Percentiles rank a stretch among this genome's conserved stretches.
Evolutionary conservation across 345 rosid species (phyloP).

Genomic region (Garcia nutans): DNA sequence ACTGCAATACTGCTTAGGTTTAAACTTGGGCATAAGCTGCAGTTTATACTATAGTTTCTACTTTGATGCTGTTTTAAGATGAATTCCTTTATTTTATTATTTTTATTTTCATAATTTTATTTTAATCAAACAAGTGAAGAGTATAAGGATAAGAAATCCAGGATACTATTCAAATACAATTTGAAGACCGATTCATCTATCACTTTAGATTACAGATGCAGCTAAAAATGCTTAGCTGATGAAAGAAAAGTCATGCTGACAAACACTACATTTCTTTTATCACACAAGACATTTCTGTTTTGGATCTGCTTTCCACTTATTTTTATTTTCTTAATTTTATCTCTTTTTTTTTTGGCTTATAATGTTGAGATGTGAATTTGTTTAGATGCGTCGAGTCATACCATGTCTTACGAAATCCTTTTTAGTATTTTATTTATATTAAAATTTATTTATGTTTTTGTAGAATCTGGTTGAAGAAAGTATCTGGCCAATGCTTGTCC

Average conservation of each 20-base stretch:
- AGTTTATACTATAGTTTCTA: no score
- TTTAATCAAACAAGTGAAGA: background rate
- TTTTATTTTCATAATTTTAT: background rate
- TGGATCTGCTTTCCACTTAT: background rate
- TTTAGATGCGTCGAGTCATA: no score
- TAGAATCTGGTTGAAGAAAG: conserved; percentile 73
- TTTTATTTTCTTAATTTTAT: background rate
- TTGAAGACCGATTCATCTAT: background rate
- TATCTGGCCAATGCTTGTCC: conserved; percentile 82
- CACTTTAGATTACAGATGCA: background rate
- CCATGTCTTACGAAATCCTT: no score
- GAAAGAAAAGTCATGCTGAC: conserved; percentile 1
- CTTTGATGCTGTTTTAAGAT: no score
- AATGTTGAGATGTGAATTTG: background rate
- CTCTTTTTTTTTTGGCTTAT: background rate
- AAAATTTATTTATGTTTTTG: conserved; percentile 7
- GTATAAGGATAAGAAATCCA: background rate
- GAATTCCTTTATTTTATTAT: no score
- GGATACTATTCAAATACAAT: background rate
- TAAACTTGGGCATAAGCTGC: background rate
- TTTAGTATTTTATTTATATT: background rate
- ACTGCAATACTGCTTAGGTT: background rate
- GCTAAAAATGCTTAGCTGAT: background rate
- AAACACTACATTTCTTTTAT: background rate
- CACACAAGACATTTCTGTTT: background rate